These are phyloP conservation scores for Ajuga chamaepitys DNA, from an alignment of 257 asterid genomes.

Conservation along the genomic window DNA sequence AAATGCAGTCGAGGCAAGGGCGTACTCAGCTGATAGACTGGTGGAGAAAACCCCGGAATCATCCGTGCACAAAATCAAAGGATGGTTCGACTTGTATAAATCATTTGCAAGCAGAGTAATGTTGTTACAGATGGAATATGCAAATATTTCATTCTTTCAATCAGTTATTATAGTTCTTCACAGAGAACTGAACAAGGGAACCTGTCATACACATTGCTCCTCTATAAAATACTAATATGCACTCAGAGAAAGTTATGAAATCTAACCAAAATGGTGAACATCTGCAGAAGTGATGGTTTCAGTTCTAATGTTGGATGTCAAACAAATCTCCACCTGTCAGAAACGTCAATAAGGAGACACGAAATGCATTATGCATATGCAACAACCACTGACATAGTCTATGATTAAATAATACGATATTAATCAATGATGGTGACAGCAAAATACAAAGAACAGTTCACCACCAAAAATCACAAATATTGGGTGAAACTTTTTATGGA, in stretches of 20 bases:
- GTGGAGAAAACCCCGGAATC: conserved; percentile 88
- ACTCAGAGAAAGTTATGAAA: conserved; percentile 6
- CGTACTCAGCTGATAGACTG: conserved; percentile 56
- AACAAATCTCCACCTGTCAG: conserved; percentile 89
- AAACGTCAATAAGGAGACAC: too few relatives aligned
- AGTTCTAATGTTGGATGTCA: conserved; percentile 84
- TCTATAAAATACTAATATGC: not conserved
- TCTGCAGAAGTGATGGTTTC: conserved; percentile 78
- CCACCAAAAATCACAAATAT: not conserved
- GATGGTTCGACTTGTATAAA: conserved; percentile 63
- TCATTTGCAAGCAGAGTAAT: conserved; percentile 52
- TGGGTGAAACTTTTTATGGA: too few relatives aligned
- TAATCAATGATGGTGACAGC: too few relatives aligned
- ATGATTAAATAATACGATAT: too few relatives aligned
- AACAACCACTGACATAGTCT: not conserved
- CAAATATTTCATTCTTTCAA: not conserved
- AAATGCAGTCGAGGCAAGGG: conserved; percentile 53
- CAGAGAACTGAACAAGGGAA: conserved; percentile 6
- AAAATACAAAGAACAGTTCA: not conserved
- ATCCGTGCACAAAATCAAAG: conserved; percentile 73
- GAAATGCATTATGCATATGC: too few relatives aligned
- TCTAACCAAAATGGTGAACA: conserved; percentile 90
- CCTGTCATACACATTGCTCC: not conserved
- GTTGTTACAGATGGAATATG: conserved; percentile 9
- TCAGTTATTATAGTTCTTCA: not conserved